Conservation (phyloP, 306 rosid genomes). For the Cicer cuneatum region DNA sequence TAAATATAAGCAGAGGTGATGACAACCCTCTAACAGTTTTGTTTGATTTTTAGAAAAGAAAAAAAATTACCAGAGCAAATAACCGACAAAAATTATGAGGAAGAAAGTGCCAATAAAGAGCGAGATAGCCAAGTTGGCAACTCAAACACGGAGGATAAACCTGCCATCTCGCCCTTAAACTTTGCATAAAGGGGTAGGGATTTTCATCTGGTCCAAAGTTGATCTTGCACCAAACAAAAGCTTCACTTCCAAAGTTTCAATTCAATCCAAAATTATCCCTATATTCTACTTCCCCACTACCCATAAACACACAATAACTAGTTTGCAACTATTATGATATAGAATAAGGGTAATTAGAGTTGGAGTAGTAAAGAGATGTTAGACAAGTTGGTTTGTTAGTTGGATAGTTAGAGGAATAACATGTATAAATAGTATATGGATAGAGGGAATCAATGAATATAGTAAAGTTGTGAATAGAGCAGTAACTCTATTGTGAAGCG, state of each 20-base stretch:
- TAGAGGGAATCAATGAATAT: too few relatives aligned
- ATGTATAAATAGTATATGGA: too few relatives aligned
- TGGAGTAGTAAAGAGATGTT: too few relatives aligned
- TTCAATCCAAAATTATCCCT: not conserved
- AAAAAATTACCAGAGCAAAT: too few relatives aligned
- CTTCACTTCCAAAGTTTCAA: not conserved
- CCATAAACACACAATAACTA: not conserved
- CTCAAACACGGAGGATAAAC: slow-evolving; percentile 19
- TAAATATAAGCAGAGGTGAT: not conserved
- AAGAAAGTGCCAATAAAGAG: slow-evolving; percentile 16
- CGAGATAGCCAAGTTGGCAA: slow-evolving; percentile 20
- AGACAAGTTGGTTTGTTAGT: too few relatives aligned
- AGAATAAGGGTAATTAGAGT: too few relatives aligned
- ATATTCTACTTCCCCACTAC: slow-evolving; percentile 1
- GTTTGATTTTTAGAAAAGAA: not conserved
- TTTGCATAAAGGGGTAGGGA: too few relatives aligned
- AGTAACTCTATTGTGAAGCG: too few relatives aligned
- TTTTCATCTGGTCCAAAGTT: not conserved
- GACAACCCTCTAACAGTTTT: not conserved
- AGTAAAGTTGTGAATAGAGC: too few relatives aligned
- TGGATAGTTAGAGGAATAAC: too few relatives aligned
- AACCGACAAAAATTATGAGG: too few relatives aligned
- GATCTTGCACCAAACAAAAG: slow-evolving; percentile 12
- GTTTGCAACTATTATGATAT: too few relatives aligned
- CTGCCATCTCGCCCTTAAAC: not conserved